Conservation (phyloP, 2,329 filamentous ascomycete species). For the Sporothrix dimorphospora region DNA sequence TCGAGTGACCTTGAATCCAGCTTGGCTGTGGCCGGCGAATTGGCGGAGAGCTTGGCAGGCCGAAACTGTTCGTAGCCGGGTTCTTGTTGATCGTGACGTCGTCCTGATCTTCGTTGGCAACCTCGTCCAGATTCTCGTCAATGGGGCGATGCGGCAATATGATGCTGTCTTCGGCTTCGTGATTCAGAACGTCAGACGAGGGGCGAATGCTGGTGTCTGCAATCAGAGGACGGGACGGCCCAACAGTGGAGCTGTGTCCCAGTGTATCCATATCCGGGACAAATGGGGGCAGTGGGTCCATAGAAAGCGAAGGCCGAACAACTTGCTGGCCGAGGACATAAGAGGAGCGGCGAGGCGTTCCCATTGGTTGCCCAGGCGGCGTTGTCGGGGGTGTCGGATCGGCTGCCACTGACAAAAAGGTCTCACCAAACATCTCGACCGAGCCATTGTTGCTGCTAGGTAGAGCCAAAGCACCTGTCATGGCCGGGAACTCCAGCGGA, state of each 20-base stretch:
- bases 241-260: conserved; percentile 31
- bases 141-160: conserved; percentile 39
- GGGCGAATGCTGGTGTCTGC: background rate
- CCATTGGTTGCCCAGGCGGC: conserved; percentile 52
- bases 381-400: conserved; percentile 66
- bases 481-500: conserved; percentile 52
- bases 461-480: conserved; percentile 54
- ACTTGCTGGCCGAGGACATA: conserved; percentile 56
- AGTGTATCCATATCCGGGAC: conserved; percentile 52
- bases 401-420: conserved; percentile 52
- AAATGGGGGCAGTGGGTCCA: conserved; percentile 52
- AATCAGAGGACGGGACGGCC: background rate
- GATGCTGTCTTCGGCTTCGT: conserved; percentile 40
- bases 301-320: conserved; percentile 42
- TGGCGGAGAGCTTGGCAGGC: conserved; percentile 30
- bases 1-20: conserved; percentile 45
- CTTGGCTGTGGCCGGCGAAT: conserved; percentile 42
- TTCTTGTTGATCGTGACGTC: background rate
- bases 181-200: conserved; percentile 31
- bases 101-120: conserved; percentile 21
- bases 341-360: conserved; percentile 59
- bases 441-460: conserved; percentile 48
- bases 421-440: conserved; percentile 56
- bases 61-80: conserved; percentile 16
- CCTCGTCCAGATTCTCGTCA: conserved; percentile 32